A percentile compares a stretch with the other conserved stretches of the same genome.
phyloP scores from a whole-genome alignment of 2,329 filamentous ascomycete species.

The Neopestalotiopsis sp. region DNA sequence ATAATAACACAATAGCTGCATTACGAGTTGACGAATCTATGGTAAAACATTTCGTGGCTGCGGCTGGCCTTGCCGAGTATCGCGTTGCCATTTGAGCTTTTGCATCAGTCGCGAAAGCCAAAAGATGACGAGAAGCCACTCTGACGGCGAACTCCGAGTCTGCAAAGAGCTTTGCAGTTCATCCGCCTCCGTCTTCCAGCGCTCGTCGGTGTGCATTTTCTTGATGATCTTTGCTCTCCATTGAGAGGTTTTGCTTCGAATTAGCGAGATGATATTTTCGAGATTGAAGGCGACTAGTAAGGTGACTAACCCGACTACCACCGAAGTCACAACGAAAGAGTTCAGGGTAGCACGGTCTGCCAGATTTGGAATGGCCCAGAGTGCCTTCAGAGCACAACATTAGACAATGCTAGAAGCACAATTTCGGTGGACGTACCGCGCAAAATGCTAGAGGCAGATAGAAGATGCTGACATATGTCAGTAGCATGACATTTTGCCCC shows the following conservation, averaged over 20 bases:
- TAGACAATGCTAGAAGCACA: background rate
- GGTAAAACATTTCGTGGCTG: background rate
- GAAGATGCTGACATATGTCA: constrained; percentile 11
- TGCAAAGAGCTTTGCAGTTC: background rate
- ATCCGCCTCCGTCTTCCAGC: background rate
- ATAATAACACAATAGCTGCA: background rate
- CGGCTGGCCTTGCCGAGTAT: background rate
- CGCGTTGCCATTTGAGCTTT: background rate
- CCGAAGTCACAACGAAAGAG: background rate
- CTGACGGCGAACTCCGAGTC: background rate
- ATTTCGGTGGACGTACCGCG: background rate
- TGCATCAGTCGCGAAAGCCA: background rate
- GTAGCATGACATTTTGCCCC: background rate
- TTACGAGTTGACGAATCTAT: background rate
- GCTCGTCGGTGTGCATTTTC: background rate
- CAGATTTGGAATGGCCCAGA: background rate
- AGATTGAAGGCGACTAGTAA: background rate
- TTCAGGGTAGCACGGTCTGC: background rate
- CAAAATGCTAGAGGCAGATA: constrained; percentile 5
- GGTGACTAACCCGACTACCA: background rate
- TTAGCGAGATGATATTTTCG: background rate
- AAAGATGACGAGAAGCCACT: background rate
- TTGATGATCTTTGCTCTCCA: background rate
- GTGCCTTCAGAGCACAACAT: background rate
- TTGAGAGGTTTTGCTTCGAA: background rate